Evolutionary conservation across 768 basidiomycete genomes (phyloP), one percentile per base, ranked within the genome.

Genomic region (Suillus americanus): DNA sequence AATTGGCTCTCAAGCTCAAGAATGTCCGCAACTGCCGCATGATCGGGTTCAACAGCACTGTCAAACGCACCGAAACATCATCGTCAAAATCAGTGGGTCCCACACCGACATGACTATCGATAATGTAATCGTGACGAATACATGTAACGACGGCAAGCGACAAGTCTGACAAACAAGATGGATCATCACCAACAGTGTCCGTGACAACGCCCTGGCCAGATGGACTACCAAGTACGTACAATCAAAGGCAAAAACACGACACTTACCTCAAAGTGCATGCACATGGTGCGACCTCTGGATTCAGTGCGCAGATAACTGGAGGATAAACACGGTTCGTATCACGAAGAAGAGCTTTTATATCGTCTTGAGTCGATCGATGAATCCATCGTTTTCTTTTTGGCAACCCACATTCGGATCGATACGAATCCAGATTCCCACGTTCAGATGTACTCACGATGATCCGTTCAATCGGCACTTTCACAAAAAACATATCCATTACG

Each of bases 201-300:
- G n/a, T n/a, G n/a, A 61, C 37, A 51, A 33, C 35, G 33, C 33
- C 46, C 35, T 35, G n/a, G 33, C 18, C 46, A n/a, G 18, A 45
- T 55, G 35, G 12, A 48, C 28, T 38, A 25, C 23, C 12, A 48
- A 56, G 45, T 63, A 46, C 45, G 35, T 64, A 56, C 66, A 3
- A 41, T 59, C 14, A 28, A 5, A 41, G 25, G 14, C 18, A 59
- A 40, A 16, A 59, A 51, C 64, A 40, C 16, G 43, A 51, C 45
- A 6, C 66, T 57, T 67, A 68, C 72, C 70, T 68, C 43, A 57
- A 41, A 43, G 20, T 43, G 37, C 33, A 16, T 53, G 48, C 33
- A 50, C 16, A 10, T 16, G 16, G 16, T 10, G 28, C 50, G 16
- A 51, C 28, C 9, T 18, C 16, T 18, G 28, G 51, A 35, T 51